These are phyloP conservation scores for Kalmusia sp. DNA, from an alignment of 2,329 filamentous ascomycete species.

Conservation along the genomic window DNA sequence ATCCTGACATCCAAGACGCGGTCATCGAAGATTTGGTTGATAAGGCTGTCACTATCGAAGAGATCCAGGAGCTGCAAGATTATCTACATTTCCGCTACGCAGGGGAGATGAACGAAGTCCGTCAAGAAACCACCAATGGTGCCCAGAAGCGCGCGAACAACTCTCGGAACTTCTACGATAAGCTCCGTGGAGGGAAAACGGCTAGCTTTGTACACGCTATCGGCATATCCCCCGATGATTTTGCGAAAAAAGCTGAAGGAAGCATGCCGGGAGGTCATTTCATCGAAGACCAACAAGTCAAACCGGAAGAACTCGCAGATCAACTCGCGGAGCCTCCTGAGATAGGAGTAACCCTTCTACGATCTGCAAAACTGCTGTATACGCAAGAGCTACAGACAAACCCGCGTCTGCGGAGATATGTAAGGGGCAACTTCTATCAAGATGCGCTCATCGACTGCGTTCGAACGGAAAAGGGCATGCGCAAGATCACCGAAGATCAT, in stretches of 20 bases:
- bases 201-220: conserved; percentile 87
- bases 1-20: conserved; percentile 69
- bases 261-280: conserved; percentile 69
- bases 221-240: conserved; percentile 85
- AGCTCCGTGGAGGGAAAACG: conserved; percentile 79
- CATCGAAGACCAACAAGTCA: conserved; percentile 81
- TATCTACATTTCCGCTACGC: conserved; percentile 96
- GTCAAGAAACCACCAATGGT: conserved; percentile 68
- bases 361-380: conserved; percentile 84
- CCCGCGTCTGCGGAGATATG: conserved; percentile 86
- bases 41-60: conserved; percentile 85
- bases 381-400: conserved; percentile 88
- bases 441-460: conserved; percentile 85
- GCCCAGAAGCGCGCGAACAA: conserved; percentile 83
- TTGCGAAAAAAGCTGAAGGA: conserved; percentile 85
- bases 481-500: conserved; percentile 92
- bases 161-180: conserved; percentile 81
- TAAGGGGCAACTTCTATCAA: conserved; percentile 83
- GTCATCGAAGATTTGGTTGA: conserved; percentile 85
- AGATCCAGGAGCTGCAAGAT: conserved; percentile 94
- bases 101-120: conserved; percentile 80
- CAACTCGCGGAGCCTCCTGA: conserved; percentile 58
- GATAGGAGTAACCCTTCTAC: conserved; percentile 77
- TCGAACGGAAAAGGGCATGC: conserved; percentile 91
- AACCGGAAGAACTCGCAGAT: conserved; percentile 88